Conservation (phyloP, 2,329 filamentous ascomycete genomes). For the Curvularia spicifera region DNA sequence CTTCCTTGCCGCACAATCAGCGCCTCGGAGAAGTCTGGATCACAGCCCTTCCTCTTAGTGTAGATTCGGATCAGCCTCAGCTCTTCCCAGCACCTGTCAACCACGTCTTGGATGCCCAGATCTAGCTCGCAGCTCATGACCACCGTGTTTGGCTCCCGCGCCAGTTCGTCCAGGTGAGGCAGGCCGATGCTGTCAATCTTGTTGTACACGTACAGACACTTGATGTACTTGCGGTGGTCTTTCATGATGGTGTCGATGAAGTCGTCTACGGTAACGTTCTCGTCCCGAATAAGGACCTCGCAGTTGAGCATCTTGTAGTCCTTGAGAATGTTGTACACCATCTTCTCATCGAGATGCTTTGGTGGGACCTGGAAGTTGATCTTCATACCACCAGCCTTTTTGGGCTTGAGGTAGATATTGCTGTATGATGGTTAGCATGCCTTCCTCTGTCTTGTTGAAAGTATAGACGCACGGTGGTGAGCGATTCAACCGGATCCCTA, state of each 20-base stretch:
- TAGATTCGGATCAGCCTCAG: conserved; percentile 89
- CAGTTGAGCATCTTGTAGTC: conserved; percentile 99
- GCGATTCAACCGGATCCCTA: conserved; percentile 90
- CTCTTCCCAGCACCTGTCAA: conserved; percentile 95
- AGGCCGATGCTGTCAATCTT: conserved; percentile 96
- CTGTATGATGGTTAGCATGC: conserved; percentile 52
- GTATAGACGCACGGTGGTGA: conserved; percentile 72
- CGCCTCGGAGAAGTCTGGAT: conserved; percentile 88
- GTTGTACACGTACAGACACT: conserved; percentile 96
- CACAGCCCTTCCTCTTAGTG: conserved; percentile 83
- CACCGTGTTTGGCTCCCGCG: conserved; percentile 88
- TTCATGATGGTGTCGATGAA: conserved; percentile 99
- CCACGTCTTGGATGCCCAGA: conserved; percentile 88
- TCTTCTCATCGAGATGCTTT: conserved; percentile 93
- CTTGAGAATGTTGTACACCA: conserved; percentile 95
- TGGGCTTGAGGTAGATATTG: conserved; percentile 96
- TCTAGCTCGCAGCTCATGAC: conserved; percentile 99
- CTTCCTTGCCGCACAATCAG: conserved; percentile 89
- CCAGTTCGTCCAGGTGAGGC: conserved; percentile 89
- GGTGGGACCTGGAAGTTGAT: conserved; percentile 92
- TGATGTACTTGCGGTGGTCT: conserved; percentile 97
- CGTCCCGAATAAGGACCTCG: conserved; percentile 93
- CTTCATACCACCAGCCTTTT: conserved; percentile 98
- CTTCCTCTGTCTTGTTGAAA: too few species aligned
- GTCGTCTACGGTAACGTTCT: conserved; percentile 92